phyloP scores from a whole-genome alignment of 1,284 basidiomycete genomes.

The Exobasidium cylindrosporum region DNA sequence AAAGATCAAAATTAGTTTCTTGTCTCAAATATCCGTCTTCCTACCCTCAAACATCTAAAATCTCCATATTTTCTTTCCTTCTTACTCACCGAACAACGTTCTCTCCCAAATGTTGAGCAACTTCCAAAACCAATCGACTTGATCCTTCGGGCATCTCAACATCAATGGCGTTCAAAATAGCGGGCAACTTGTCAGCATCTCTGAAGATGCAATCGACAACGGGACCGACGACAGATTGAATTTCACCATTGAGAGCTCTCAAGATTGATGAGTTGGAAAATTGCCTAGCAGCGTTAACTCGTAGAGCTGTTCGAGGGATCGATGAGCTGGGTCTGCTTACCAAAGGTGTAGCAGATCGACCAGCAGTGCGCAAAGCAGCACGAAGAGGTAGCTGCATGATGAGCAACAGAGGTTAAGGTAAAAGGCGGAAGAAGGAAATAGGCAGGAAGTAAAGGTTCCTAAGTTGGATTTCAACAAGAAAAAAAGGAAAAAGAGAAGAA shows the following conservation, averaged over 20 bases:
- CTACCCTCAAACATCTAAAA: not conserved
- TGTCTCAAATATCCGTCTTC: not conserved
- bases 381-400: slow-evolving; percentile 26
- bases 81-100: slow-evolving; percentile 58
- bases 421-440: slow-evolving; percentile 17
- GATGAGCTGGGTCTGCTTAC: slow-evolving; percentile 9
- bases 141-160: slow-evolving; percentile 86
- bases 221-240: slow-evolving; percentile 62
- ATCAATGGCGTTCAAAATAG: slow-evolving; percentile 97
- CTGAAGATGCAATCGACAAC: slow-evolving; percentile 88
- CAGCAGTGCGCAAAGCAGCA: slow-evolving; percentile 42
- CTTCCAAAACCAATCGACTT: slow-evolving; percentile 56
- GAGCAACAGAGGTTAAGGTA: slow-evolving; percentile 16
- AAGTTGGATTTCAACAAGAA: slow-evolving; percentile 4
- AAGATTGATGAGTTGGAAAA: slow-evolving; percentile 18
- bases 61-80: not conserved
- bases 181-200: slow-evolving; percentile 68
- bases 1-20: slow-evolving; percentile 1
- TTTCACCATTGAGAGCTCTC: slow-evolving; percentile 40
- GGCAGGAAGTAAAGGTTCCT: too few species aligned
- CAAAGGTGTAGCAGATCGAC: slow-evolving; percentile 23
- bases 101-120: slow-evolving; percentile 86
- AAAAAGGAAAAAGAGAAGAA: not conserved
- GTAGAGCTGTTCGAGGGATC: not conserved
- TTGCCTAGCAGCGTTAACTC: not conserved